Conservation (phyloP, 495 filamentous ascomycete genomes). For the Podospora comata region DNA sequence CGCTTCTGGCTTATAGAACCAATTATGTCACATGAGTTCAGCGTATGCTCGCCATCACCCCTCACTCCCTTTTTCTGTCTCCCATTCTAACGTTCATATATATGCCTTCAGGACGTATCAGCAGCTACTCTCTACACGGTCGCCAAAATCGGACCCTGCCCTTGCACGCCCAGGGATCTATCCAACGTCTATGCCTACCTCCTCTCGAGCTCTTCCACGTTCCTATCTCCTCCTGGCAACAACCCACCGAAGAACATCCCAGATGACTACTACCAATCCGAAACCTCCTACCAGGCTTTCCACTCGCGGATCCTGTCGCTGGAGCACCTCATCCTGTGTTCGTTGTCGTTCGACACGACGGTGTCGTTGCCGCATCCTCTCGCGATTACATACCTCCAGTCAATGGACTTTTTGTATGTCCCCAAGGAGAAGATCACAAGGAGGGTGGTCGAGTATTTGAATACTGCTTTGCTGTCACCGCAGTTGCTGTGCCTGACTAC, state of each 20-base stretch:
- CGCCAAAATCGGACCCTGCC: slow-evolving; percentile 77
- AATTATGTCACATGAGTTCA: slow-evolving; percentile 47
- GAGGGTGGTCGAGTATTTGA: slow-evolving; percentile 71
- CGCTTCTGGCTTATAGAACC: slow-evolving; percentile 72
- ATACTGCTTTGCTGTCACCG: slow-evolving; percentile 76
- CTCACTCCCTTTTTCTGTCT: not conserved
- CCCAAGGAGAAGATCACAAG: slow-evolving; percentile 50
- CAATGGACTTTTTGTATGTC: slow-evolving; percentile 59
- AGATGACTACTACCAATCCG: slow-evolving; percentile 67
- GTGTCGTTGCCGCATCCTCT: slow-evolving; percentile 81
- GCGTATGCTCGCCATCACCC: slow-evolving; percentile 28
- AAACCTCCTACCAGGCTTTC: slow-evolving; percentile 62
- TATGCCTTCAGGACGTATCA: slow-evolving; percentile 63
- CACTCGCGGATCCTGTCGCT: slow-evolving; percentile 61
- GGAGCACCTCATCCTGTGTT: slow-evolving; percentile 71
- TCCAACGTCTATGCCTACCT: slow-evolving; percentile 84
- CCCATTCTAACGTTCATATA: slow-evolving; percentile 6
- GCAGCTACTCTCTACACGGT: slow-evolving; percentile 78
- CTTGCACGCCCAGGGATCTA: slow-evolving; percentile 72
- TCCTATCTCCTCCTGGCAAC: slow-evolving; percentile 49
- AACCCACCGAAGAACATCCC: slow-evolving; percentile 42
- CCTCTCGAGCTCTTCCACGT: slow-evolving; percentile 60
- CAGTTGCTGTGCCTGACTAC: slow-evolving; percentile 89
- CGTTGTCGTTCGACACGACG: slow-evolving; percentile 77
- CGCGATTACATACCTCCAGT: slow-evolving; percentile 90